Conservation (phyloP, 2,329 filamentous ascomycete genomes). For the Phaeosphaeriaceae sp. region DNA sequence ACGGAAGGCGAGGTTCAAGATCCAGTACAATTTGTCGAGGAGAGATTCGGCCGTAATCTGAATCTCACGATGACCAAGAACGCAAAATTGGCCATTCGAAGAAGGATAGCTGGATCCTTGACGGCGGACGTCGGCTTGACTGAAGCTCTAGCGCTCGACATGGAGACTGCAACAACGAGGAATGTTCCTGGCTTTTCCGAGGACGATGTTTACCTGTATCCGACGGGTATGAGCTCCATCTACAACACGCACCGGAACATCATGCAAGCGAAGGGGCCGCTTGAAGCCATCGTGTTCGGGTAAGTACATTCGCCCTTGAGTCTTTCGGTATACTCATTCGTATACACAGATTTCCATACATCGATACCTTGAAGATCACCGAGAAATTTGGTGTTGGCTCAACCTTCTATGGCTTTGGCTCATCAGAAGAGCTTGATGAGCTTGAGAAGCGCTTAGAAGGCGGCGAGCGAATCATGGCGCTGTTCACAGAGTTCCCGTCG, state of each 20-base stretch:
- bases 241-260: slow-evolving; percentile 84
- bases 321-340: slow-evolving; percentile 5
- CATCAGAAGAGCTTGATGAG: slow-evolving; percentile 79
- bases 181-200: slow-evolving; percentile 72
- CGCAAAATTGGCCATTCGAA: slow-evolving; percentile 83
- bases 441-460: slow-evolving; percentile 73
- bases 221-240: slow-evolving; percentile 93
- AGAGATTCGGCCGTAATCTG: slow-evolving; percentile 91
- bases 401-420: slow-evolving; percentile 84
- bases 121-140: slow-evolving; percentile 73
- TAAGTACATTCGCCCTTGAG: slow-evolving; percentile 21
- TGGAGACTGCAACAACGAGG: slow-evolving; percentile 47
- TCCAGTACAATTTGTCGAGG: slow-evolving; percentile 83
- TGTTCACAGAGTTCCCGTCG: slow-evolving; percentile 95
- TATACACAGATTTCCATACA: slow-evolving; percentile 77
- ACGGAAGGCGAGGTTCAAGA: slow-evolving; percentile 62
- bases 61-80: slow-evolving; percentile 79
- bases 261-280: slow-evolving; percentile 65
- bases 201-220: slow-evolving; percentile 87
- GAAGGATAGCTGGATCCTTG: slow-evolving; percentile 87
- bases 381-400: slow-evolving; percentile 93
- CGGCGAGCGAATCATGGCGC: slow-evolving; percentile 78
- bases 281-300: slow-evolving; percentile 87
- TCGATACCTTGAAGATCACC: slow-evolving; percentile 93
- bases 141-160: slow-evolving; percentile 63